Evolutionary conservation across 164 flowering plant species (phyloP), one percentile per base, ranked within the genome.

Genomic region (Magnolia kwangsiensis): DNA sequence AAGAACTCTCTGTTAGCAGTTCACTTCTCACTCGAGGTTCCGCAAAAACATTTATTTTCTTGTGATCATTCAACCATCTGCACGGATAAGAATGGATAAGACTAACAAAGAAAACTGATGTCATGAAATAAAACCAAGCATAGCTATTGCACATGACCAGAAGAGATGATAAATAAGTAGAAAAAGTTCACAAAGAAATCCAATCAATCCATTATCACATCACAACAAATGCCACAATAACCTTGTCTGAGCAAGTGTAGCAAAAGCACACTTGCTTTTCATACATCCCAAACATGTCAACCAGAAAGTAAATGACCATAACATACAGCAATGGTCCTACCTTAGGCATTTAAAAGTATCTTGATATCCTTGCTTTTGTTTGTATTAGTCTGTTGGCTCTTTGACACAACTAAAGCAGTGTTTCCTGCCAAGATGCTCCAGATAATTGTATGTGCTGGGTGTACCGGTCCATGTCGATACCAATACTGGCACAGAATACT

Each of bases 51-150:
- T 86, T 81, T 50, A 96, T 78, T 55, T 84, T 86, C 82, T 88
- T 91, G 65, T 87, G 80, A 80, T 92, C 90, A 78, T 83, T 92
- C 86, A 96, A 82, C 99, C 98, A 96, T 85, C 99, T 96, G 83
- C n/a, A 27, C 51, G 18, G 18, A 70, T 49, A 49, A 49, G 11
- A 70, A 49, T 18, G 55, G 19, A 70, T 49, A 50, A 70, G 23
- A 49, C 1, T 8, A 14, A 49, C 58, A 70, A 7, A 14, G 55
- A 70, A 45, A n/a, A 70, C 10, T 70, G n/a, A 50, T 21, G 23
- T 7, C n/a, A 68, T 29, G n/a, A n/a, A 19, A 50, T n/a, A 49
- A n/a, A 70, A 50, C 7, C 58, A 19, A 70, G 51, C 21, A 70
- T 19, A 10, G n/a, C n/a, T 31, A 31, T 29, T 11, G 23, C 2